Evolutionary conservation across 306 rosid genomes (phyloP).

Genomic region (Inga leiocalycina): DNA sequence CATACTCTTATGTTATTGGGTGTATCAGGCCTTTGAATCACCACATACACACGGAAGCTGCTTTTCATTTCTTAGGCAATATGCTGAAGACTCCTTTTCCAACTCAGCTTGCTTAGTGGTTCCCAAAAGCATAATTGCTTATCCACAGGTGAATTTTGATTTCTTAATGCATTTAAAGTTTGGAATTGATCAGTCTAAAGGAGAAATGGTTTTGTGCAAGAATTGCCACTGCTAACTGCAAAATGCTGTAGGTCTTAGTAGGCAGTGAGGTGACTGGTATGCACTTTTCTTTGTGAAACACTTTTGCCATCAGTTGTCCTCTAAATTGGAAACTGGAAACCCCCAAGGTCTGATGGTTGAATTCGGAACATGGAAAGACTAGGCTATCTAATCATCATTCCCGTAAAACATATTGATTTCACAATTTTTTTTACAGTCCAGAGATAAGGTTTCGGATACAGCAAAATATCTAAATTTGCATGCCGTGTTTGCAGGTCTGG

Average conservation of each 20-base stretch:
- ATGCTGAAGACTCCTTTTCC: constrained; percentile 91
- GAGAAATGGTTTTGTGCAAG: constrained; percentile 3
- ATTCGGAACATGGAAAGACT: neutral
- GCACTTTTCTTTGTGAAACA: neutral
- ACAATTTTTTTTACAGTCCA: neutral
- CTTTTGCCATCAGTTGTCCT: neutral
- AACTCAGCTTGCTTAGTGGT: constrained; percentile 89
- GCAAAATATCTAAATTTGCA: constrained; percentile 15
- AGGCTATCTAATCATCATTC: neutral
- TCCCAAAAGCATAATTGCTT: constrained; percentile 82
- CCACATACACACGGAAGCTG: constrained; percentile 87
- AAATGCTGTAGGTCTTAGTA: constrained; percentile 1
- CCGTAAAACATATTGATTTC: neutral
- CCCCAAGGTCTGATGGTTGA: neutral
- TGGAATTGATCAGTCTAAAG: neutral
- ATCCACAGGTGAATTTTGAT: constrained; percentile 82
- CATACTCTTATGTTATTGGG: constrained; percentile 17
- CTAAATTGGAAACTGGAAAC: neutral
- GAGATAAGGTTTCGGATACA: constrained; percentile 16
- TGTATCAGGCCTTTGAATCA: constrained; percentile 89
- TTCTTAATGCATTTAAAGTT: constrained; percentile 21
- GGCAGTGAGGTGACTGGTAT: neutral
- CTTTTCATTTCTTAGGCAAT: constrained; percentile 84
- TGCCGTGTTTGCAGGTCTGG: constrained; percentile 74
- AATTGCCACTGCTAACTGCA: constrained; percentile 14